Percentiles rank a stretch among this genome's conserved stretches.
phyloP scores from a whole-genome alignment of 169 alveolate species.

The Cryptosporidium meleagridis region DNA sequence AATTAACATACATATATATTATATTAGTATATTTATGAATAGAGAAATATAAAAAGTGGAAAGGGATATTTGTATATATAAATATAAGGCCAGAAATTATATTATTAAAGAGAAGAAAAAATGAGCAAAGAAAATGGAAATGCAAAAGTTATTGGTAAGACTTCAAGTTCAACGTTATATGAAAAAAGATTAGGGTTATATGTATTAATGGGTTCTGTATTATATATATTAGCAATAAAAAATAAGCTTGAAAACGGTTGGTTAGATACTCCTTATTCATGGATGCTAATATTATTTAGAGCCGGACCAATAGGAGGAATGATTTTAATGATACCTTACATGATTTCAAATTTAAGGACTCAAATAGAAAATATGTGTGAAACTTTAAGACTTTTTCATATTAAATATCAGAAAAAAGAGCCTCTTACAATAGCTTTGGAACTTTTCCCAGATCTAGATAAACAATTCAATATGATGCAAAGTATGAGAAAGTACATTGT shows the following conservation, averaged over 20 bases:
- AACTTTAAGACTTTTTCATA: slow-evolving; percentile 16
- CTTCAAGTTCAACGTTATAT: neutral
- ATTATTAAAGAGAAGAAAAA: neutral
- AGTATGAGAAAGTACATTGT: neutral
- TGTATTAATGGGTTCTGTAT: slow-evolving; percentile 51
- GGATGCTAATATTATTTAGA: slow-evolving; percentile 61
- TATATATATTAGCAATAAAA: slow-evolving; percentile 40
- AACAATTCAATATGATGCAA: slow-evolving; percentile 23
- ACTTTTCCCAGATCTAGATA: slow-evolving; percentile 46
- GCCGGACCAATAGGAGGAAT: slow-evolving; percentile 68
- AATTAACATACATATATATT: no score
- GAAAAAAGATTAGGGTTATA: slow-evolving; percentile 56
- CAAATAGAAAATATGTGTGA: slow-evolving; percentile 64
- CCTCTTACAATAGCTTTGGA: slow-evolving; percentile 6
- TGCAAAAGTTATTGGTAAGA: neutral
- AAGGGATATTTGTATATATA: neutral
- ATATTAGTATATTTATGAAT: no score
- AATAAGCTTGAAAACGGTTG: slow-evolving; percentile 58
- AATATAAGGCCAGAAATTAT: no score
- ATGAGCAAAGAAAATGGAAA: neutral
- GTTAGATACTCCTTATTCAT: slow-evolving; percentile 31
- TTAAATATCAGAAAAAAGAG: neutral
- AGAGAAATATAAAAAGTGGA: no score
- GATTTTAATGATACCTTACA: slow-evolving; percentile 65
- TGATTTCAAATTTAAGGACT: slow-evolving; percentile 43